Conservation (phyloP, 2,329 filamentous ascomycete species). For the Alternaria tenuissima region DNA sequence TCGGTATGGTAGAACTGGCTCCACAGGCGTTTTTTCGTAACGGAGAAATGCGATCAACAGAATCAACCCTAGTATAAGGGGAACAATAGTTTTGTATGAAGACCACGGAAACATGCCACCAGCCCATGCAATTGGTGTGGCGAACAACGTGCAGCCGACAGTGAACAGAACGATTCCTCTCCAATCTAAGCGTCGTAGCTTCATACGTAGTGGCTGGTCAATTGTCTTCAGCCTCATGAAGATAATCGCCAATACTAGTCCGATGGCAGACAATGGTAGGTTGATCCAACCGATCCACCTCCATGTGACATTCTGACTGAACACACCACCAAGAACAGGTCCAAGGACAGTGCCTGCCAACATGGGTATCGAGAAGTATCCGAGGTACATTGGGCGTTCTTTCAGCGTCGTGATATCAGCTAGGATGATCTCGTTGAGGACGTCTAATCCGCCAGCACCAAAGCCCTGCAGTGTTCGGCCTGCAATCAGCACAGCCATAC, state of each 20-base stretch:
- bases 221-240: slow-evolving; percentile 61
- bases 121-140: slow-evolving; percentile 61
- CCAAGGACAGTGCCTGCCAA: slow-evolving; percentile 60
- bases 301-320: slow-evolving; percentile 54
- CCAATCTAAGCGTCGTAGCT: slow-evolving; percentile 59
- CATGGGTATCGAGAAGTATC: slow-evolving; percentile 59
- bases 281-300: slow-evolving; percentile 55
- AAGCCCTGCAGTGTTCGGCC: slow-evolving; percentile 61
- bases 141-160: slow-evolving; percentile 54
- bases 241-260: slow-evolving; percentile 56
- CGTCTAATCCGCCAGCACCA: slow-evolving; percentile 60
- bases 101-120: slow-evolving; percentile 61
- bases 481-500: slow-evolving; percentile 60
- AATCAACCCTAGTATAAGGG: slow-evolving; percentile 62
- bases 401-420: slow-evolving; percentile 63
- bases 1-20: slow-evolving; percentile 58
- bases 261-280: slow-evolving; percentile 54
- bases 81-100: slow-evolving; percentile 67
- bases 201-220: slow-evolving; percentile 51
- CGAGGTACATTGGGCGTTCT: slow-evolving; percentile 56
- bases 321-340: slow-evolving; percentile 59
- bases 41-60: slow-evolving; percentile 60
- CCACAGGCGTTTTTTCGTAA: slow-evolving; percentile 62
- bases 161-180: slow-evolving; percentile 57
- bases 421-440: slow-evolving; percentile 60